Base-by-base conservation (phyloP, 306 rosid genomes). In the Aeschynomene evenia region DNA sequence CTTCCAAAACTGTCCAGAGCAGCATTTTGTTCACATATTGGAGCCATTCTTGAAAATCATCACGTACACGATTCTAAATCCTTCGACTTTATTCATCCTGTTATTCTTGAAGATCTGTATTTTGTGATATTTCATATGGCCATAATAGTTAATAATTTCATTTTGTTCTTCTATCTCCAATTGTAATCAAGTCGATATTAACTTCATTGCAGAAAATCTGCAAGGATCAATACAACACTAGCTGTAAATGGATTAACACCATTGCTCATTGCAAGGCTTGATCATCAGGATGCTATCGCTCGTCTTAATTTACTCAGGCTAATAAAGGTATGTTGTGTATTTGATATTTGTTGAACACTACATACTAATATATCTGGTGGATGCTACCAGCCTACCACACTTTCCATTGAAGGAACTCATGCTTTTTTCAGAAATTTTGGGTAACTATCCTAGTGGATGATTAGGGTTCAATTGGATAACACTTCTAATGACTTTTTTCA, bases 281-380 rank as follows among this genome's bases (percentile, higher is more conserved):
- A 95, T 80, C 99, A 95, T 71, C 99, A 85, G 72, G 99, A 95
- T 85, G 99, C 99, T 21, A 95, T 95, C 60, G 97, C 97, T 71
- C 99, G 99, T 68, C 91, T 95, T 66, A 95, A 95, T 86, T 96
- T 95, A 73, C 96, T 95, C 68, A 91, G 94, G 80, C 87, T 95
- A 69, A 95, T 95, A 76, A 95, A 95, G 97, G 99, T 89, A 75
- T 46, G 80, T 43, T 46, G 80, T 43, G 63, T 68, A 33, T 57
- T 40, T 55, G 42, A 8, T 62, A 26, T 46, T 67, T 72, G 60
- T 68, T 24, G 29, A 55, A 33, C 63, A 56, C 29, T 62, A 40
- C 63, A 56, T 45, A 13, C 49, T 12, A 37, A 46, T 55, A 31
- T 48, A 56, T 80, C 48, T 58, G 34, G 75, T 65, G 55, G 21